These are phyloP conservation scores for Globisporangium splendens DNA, from an alignment of 352 stramenopile genomes.

Conservation along the genomic window DNA sequence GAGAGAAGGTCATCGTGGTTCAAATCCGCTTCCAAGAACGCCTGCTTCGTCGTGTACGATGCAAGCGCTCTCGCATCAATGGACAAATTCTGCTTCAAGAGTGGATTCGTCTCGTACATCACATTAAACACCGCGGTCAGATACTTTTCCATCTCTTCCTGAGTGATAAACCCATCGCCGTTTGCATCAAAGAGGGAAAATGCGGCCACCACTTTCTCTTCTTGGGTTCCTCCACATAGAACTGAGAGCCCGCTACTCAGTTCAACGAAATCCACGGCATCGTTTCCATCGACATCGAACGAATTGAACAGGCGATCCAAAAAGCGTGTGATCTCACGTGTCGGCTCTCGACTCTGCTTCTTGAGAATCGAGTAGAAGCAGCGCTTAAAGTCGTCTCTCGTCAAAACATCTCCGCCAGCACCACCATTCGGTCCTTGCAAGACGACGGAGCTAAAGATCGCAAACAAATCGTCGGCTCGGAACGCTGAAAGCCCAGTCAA, in stretches of 20 bases:
- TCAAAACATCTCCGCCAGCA: constrained; percentile 29
- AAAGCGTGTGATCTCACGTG: constrained; percentile 47
- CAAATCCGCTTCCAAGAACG: constrained; percentile 86
- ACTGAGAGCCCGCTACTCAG: constrained; percentile 76
- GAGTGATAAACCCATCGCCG: constrained; percentile 80
- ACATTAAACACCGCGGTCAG: constrained; percentile 68
- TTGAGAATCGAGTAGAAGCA: constrained; percentile 67
- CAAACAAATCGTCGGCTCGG: constrained; percentile 56
- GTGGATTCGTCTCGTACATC: constrained; percentile 46
- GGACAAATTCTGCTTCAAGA: constrained; percentile 30
- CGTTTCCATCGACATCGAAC: constrained; percentile 70
- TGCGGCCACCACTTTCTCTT: constrained; percentile 77
- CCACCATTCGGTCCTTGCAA: not conserved
- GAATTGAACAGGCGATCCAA: constrained; percentile 72
- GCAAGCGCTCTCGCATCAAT: constrained; percentile 61
- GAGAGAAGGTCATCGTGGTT: constrained; percentile 78
- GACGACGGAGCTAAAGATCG: constrained; percentile 41
- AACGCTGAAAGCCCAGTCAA: constrained; percentile 49
- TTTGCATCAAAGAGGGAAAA: constrained; percentile 85
- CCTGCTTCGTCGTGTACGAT: constrained; percentile 66
- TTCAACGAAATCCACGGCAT: constrained; percentile 74
- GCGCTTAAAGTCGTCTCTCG: constrained; percentile 60
- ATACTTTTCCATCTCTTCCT: constrained; percentile 81
- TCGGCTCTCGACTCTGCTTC: constrained; percentile 48
- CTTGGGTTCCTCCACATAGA: constrained; percentile 59